Percentiles rank a stretch among this genome's conserved stretches.
phyloP scores from a whole-genome alignment of 1,284 basidiomycete species.

The Austropuccinia psidii region DNA sequence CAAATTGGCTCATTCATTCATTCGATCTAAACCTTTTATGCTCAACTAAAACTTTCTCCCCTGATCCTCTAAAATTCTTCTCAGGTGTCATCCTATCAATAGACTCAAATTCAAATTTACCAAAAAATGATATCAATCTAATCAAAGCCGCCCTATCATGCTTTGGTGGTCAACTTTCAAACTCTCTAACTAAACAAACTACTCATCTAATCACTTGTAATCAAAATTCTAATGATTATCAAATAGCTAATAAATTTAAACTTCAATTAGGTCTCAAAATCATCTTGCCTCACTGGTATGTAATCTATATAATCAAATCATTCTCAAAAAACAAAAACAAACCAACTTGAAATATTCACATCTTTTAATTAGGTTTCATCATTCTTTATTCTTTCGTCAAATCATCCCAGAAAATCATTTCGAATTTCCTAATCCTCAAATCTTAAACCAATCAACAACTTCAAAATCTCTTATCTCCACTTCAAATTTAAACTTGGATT shows the following conservation, averaged over 20 bases:
- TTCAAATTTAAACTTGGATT: background rate
- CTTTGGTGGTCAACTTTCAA: conserved; percentile 20
- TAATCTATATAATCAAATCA: no score
- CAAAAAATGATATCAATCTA: conserved; percentile 1
- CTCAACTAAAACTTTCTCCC: conserved; percentile 3
- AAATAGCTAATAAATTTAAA: background rate
- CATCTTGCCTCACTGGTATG: conserved; percentile 33
- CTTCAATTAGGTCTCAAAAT: conserved; percentile 3
- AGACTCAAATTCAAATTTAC: conserved; percentile 1
- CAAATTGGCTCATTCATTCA: conserved; percentile 29
- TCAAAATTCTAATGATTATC: background rate
- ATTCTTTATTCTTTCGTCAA: background rate
- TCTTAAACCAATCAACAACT: background rate
- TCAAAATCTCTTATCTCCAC: background rate
- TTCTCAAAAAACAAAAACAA: background rate
- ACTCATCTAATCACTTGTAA: conserved; percentile 19
- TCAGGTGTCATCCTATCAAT: conserved; percentile 24
- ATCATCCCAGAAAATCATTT: conserved; percentile 26
- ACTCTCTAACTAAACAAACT: background rate
- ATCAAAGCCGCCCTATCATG: conserved; percentile 13
- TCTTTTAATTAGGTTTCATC: conserved; percentile 15
- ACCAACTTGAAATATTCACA: background rate
- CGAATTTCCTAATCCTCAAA: conserved; percentile 19
- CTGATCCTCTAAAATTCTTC: conserved; percentile 16
- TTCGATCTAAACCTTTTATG: conserved; percentile 8